Evolutionary conservation across 192 early-diverging fungal genomes (phyloP).

Genomic region (Rhizophagus prolifer): DNA sequence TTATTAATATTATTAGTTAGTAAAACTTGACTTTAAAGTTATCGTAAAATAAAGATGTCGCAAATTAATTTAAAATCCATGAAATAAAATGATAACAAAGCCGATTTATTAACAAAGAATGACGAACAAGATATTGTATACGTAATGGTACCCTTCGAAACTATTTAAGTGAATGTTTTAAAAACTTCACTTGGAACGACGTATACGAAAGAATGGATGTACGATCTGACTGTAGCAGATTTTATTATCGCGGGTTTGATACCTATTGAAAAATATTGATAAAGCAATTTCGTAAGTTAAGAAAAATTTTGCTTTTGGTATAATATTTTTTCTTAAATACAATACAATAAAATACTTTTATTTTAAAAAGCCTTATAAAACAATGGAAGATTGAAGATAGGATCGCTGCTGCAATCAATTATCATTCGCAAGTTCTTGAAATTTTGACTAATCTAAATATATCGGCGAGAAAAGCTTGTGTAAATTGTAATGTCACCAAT

Average conservation of each 20-base stretch:
- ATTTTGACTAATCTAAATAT: conserved; percentile 2
- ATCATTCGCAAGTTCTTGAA: conserved; percentile 9
- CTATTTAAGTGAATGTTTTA: too few species aligned
- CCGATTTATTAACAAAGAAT: neutral
- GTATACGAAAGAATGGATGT: conserved; percentile 23
- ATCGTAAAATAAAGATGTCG: neutral
- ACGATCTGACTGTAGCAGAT: neutral
- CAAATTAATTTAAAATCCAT: neutral
- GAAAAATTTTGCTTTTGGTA: neutral
- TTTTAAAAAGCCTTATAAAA: neutral
- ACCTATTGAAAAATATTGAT: conserved; percentile 3
- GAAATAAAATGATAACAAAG: too few species aligned
- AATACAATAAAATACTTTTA: neutral
- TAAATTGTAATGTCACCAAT: conserved; percentile 67
- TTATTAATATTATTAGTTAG: neutral
- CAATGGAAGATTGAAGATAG: conserved; percentile 5
- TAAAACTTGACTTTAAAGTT: neutral
- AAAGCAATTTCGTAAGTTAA: conserved; percentile 2
- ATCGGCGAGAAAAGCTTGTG: conserved; percentile 39
- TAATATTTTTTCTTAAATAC: neutral
- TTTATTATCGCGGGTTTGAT: conserved; percentile 16
- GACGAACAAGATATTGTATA: neutral
- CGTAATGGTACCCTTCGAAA: too few species aligned
- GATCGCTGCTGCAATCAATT: neutral
- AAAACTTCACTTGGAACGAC: too few species aligned